A percentile compares a stretch with the other conserved stretches of the same genome.
Evolutionary conservation across 192 early-diverging fungal genomes (phyloP).

Genomic region (Podila epicladia): DNA sequence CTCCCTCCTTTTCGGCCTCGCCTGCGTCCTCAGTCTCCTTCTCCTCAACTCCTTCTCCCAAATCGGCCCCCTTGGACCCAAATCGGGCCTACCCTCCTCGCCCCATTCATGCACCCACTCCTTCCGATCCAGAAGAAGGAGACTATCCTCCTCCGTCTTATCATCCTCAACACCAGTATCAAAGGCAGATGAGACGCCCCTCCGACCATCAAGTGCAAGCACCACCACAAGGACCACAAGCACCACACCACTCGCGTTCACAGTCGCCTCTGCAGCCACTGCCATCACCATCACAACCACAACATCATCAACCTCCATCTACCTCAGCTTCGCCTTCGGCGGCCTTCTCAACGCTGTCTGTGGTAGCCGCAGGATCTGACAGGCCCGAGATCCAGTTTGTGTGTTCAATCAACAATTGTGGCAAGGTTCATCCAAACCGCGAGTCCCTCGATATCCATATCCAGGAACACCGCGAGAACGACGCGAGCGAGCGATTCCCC

Average conservation of each 20-base stretch:
- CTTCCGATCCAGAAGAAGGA: neutral
- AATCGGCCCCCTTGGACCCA: neutral
- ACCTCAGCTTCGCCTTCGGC: slow-evolving; percentile 1
- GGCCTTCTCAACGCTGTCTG: neutral
- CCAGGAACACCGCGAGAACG: slow-evolving; percentile 32
- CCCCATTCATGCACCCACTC: neutral
- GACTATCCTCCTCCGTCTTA: neutral
- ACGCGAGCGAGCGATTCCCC: slow-evolving; percentile 15
- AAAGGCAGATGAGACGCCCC: neutral
- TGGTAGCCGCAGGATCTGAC: neutral
- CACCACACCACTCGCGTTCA: neutral
- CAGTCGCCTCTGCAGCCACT: neutral
- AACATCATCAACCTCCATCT: slow-evolving; percentile 1
- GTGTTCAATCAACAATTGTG: slow-evolving; percentile 32
- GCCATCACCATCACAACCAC: neutral
- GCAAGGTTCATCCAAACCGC: slow-evolving; percentile 24
- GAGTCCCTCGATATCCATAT: slow-evolving; percentile 33
- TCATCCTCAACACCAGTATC: neutral
- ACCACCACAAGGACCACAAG: neutral
- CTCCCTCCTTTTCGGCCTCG: neutral
- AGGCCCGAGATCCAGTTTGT: slow-evolving; percentile 1
- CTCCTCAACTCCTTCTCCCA: neutral
- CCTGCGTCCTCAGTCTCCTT: neutral
- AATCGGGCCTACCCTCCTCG: neutral
- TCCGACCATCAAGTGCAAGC: neutral